These are phyloP conservation scores for Alloascoidea africana DNA, from an alignment of 805 yeast species.

Conservation along the genomic window DNA sequence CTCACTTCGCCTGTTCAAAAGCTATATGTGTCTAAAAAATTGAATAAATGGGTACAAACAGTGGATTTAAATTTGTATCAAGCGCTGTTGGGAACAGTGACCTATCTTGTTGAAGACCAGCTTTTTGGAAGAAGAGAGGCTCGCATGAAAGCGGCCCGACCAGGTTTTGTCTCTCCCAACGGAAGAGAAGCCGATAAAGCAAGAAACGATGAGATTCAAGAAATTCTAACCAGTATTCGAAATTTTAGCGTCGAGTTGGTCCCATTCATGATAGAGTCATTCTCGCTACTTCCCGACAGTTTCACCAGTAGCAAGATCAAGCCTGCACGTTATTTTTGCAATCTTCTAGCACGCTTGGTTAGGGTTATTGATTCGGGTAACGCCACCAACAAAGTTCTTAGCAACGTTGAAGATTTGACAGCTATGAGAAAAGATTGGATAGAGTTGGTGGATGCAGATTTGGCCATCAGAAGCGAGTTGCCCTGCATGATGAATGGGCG, in stretches of 20 bases:
- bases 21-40: constrained; percentile 31
- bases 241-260: no score
- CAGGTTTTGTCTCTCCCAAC: constrained; percentile 46
- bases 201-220: no score
- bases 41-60: constrained; percentile 46
- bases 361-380: constrained; percentile 38
- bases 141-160: no score
- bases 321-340: constrained; percentile 37
- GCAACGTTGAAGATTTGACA: constrained; percentile 25
- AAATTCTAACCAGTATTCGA: no score
- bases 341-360: constrained; percentile 36
- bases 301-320: constrained; percentile 36
- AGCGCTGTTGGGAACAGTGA: no score
- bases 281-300: constrained; percentile 36
- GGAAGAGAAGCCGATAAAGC: constrained; percentile 37
- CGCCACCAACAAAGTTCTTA: constrained; percentile 30
- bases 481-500: constrained; percentile 13
- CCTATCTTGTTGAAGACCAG: no score
- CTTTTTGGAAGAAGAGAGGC: no score
- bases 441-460: constrained; percentile 29
- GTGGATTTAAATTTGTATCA: constrained; percentile 55
- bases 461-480: constrained; percentile 38
- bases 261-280: no score
- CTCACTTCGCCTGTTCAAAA: constrained; percentile 50
- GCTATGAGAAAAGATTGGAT: constrained; percentile 47